Evolutionary conservation across 495 filamentous ascomycete genomes (phyloP).

Genomic region (Aspergillus funiculosus): DNA sequence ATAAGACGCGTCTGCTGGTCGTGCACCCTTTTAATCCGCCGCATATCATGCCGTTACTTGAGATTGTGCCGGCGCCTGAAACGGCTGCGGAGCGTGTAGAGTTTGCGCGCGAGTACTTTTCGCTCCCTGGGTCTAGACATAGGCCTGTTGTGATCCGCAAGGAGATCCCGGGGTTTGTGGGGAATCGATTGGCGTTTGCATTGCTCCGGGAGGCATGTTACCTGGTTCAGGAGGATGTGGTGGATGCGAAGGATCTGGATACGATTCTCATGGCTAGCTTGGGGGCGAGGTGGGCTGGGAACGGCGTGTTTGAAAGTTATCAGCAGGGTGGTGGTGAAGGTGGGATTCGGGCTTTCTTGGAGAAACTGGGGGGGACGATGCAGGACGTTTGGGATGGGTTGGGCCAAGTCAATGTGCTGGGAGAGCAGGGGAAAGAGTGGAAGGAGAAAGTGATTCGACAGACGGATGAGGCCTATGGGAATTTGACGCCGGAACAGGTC

Average conservation of each 20-base stretch:
- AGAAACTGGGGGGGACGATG: conserved; percentile 52
- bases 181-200: conserved; percentile 47
- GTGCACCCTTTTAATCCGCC: conserved; percentile 62
- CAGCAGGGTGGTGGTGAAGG: conserved; percentile 53
- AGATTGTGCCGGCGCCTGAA: conserved; percentile 47
- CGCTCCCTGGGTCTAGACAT: conserved; percentile 35
- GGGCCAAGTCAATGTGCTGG: conserved; percentile 38
- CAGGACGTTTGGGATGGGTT: conserved; percentile 49
- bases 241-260: conserved; percentile 42
- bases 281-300: conserved; percentile 53
- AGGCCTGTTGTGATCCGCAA: conserved; percentile 48
- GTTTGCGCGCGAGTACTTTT: conserved; percentile 46
- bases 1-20: conserved; percentile 44
- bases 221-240: conserved; percentile 43
- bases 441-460: conserved; percentile 33
- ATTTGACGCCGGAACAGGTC: conserved; percentile 15
- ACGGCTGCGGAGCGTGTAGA: conserved; percentile 37
- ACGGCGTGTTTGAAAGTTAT: conserved; percentile 56
- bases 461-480: conserved; percentile 35
- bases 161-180: conserved; percentile 50
- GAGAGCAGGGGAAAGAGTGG: conserved; percentile 32
- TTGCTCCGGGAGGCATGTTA: conserved; percentile 42
- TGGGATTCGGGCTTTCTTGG: conserved; percentile 50
- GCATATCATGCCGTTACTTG: conserved; percentile 58
- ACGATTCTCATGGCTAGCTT: conserved; percentile 43